phyloP scores from a whole-genome alignment of 1,139 yeast species.

The Meyerozyma sp. region DNA sequence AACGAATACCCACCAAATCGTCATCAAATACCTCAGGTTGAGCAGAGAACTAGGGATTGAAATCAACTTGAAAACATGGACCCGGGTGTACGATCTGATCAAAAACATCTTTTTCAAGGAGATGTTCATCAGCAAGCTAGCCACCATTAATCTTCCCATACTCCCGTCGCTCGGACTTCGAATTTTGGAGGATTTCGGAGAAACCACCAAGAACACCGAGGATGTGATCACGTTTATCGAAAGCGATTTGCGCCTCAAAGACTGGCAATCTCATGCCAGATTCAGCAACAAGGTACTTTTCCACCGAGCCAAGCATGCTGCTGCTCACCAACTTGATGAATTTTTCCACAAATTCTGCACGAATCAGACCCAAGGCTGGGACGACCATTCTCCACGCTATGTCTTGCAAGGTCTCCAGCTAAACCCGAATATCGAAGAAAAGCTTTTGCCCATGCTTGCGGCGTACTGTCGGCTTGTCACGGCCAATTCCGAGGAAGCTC shows the following conservation, averaged over 20 bases:
- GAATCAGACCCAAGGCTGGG: not conserved
- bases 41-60: slow-evolving; percentile 22
- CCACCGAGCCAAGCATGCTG: slow-evolving; percentile 13
- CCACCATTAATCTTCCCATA: slow-evolving; percentile 29
- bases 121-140: slow-evolving; percentile 27
- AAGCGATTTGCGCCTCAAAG: slow-evolving; percentile 21
- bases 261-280: slow-evolving; percentile 28
- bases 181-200: slow-evolving; percentile 33
- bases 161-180: slow-evolving; percentile 24
- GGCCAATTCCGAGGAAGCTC: slow-evolving; percentile 2
- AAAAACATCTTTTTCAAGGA: slow-evolving; percentile 35
- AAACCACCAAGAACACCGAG: slow-evolving; percentile 18
- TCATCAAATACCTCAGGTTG: slow-evolving; percentile 27
- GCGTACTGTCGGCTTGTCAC: slow-evolving; percentile 10
- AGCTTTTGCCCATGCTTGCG: slow-evolving; percentile 11
- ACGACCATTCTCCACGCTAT: slow-evolving; percentile 10
- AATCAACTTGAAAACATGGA: slow-evolving; percentile 33
- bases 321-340: slow-evolving; percentile 1
- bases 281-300: slow-evolving; percentile 26
- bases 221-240: slow-evolving; percentile 32
- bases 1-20: slow-evolving; percentile 26
- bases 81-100: slow-evolving; percentile 34
- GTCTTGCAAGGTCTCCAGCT: slow-evolving; percentile 10
- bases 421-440: slow-evolving; percentile 7
- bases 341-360: not conserved